Evolutionary conservation across 345 rosid genomes (phyloP), one percentile per base, ranked within the genome.

Genomic region (Raphanus sativus): DNA sequence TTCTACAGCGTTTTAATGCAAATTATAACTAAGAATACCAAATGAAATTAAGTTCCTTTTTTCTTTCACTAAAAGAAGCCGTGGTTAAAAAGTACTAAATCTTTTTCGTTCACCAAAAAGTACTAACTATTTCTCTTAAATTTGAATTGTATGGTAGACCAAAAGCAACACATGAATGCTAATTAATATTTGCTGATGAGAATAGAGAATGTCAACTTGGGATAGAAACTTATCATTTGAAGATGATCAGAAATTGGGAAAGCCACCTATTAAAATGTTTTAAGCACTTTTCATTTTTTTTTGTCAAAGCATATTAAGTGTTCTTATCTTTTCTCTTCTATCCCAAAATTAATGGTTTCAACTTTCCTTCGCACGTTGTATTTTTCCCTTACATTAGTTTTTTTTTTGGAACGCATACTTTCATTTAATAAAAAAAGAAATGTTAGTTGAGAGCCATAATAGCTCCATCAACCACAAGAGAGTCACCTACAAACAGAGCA

Each of bases 101-200:
- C 21, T 21, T 21, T 21, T 21, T 21, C 21, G 21, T 21, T 21
- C 21, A 21, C 21, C 21, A 21, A 21, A 21, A 21, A 21, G 21
- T 21, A 21, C 21, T 21, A 21, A 21, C 21, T 21, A 21, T 21
- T 21, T 21, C 21, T 71, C 59, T 58, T 36, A 33, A 59, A 17
- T 32, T 65, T 77, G 63, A 72, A 71, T 71, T 66, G 25, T 71
- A 21, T 15, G 80, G 16, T 25, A n/a, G 70, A 36, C 70, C 65
- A 52, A 70, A n/a, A 54, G 64, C 25, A 63, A 54, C 70, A 26
- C 8, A 5, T 54, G 2, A 40, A 28, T 55, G 71, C 16, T 64
- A 40, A 25, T 55, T n/a, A 42, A 65, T 71, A 34, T 30, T 29
- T 8, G 48, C 1, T 70, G 7, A 70, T 65, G 76, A 77, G 29